phyloP scores from a whole-genome alignment of 169 alveolate species.

The Plasmodium falciparum region DNA sequence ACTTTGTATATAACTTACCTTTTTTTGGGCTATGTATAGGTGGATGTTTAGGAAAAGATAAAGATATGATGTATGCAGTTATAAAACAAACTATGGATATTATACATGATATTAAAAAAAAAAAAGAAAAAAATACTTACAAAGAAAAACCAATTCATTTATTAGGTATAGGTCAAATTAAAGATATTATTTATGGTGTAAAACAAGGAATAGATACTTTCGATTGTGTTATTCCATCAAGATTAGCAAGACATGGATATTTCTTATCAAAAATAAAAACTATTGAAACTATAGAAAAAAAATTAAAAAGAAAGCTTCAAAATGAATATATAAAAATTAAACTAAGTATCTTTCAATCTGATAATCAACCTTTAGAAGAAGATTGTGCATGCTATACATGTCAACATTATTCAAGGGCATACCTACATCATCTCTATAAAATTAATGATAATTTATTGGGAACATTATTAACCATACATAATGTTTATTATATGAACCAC shows the following conservation, averaged over 20 bases:
- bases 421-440: slow-evolving; percentile 64
- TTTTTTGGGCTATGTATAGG: slow-evolving; percentile 99
- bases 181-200: slow-evolving; percentile 95
- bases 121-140: neutral
- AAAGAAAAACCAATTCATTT: slow-evolving; percentile 93
- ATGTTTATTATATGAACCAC: slow-evolving; percentile 91
- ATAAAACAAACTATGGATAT: slow-evolving; percentile 77
- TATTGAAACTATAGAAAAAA: slow-evolving; percentile 26
- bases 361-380: slow-evolving; percentile 92
- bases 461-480: slow-evolving; percentile 94
- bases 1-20: slow-evolving; percentile 87
- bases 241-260: slow-evolving; percentile 95
- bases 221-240: slow-evolving; percentile 99
- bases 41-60: slow-evolving; percentile 91
- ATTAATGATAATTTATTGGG: slow-evolving; percentile 89
- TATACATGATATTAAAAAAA: slow-evolving; percentile 3
- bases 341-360: slow-evolving; percentile 35
- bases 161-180: slow-evolving; percentile 99
- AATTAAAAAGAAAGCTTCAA: slow-evolving; percentile 6
- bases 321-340: slow-evolving; percentile 53
- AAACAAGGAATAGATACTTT: slow-evolving; percentile 99
- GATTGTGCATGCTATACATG: slow-evolving; percentile 96
- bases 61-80: slow-evolving; percentile 65
- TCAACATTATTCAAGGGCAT: slow-evolving; percentile 88
- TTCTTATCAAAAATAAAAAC: slow-evolving; percentile 95